Base-by-base conservation (phyloP, 2,329 filamentous ascomycete species). In the Fusarium verticillioides region DNA sequence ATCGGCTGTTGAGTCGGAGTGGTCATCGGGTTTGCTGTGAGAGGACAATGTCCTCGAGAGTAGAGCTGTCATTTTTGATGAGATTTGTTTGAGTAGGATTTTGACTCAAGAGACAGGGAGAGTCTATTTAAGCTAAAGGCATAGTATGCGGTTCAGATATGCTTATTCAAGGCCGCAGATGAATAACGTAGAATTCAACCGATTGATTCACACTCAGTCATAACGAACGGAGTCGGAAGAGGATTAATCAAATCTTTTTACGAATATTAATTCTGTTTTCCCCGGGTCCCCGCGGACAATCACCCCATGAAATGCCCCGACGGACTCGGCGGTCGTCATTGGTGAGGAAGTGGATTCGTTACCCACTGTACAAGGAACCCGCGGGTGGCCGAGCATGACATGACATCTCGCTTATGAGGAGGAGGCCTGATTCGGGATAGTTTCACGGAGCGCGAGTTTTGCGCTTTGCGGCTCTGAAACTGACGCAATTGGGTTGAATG, bases 331-430 rank as follows among this genome's bases (percentile, higher is more conserved):
- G 32, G 9, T 15, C 52, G 32, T 32, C 11, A 61, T 58, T 60
- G 50, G 52, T 13, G 13, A 26, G 42, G 9, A 16, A 26, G 62
- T 60, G 69, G 50, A 42, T 34, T 32, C 9, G 12, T 5, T 46
- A 37, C 23, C 66, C 63, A 58, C 63, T 63, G 18, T 9, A 1
- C 8, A 54, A 28, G 46, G 67, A 23, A 21, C 28, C 72, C 72
- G 71, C 71, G 71, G 72, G n/a, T 7, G 49, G 2, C 72, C 63
- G 64, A 66, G 53, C 57, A 42, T 7, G 37, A 50, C 23, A 30
- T 62, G 56, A 68, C 64, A 23, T n/a, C 42, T 67, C 64, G 65
- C 63, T 68, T 68, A 54, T 63, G 47, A 46, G 10, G 26, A 69
- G 64, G 15, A 52, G 43, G 28, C 56, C 43, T 47, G 39, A 44